These are phyloP conservation scores for Colletotrichum sojae DNA, from an alignment of 2,329 filamentous ascomycete species.

Conservation along the genomic window DNA sequence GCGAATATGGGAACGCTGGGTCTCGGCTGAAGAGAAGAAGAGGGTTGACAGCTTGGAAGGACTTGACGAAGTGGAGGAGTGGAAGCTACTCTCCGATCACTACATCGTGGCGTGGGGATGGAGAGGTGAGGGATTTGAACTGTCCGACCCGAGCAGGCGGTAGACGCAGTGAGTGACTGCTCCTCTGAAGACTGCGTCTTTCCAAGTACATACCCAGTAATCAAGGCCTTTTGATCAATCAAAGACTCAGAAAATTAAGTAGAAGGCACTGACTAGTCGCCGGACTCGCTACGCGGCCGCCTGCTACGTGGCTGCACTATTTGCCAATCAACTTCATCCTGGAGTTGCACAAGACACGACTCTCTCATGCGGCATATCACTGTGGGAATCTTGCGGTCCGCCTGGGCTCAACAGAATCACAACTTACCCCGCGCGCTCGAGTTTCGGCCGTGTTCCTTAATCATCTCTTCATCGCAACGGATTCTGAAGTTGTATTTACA, in stretches of 20 bases:
- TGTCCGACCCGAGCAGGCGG: slow-evolving; percentile 13
- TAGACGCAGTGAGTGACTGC: not conserved
- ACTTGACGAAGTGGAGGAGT: slow-evolving; percentile 96
- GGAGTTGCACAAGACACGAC: no score
- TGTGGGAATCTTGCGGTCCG: no score
- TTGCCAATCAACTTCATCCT: not conserved
- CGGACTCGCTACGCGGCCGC: not conserved
- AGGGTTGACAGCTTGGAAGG: slow-evolving; percentile 86
- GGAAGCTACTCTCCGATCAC: slow-evolving; percentile 87
- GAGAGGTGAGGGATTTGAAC: slow-evolving; percentile 65
- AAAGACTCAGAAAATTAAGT: not conserved
- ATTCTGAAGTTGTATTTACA: no score
- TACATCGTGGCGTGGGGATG: slow-evolving; percentile 94
- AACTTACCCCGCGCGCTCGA: no score
- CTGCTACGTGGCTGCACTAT: not conserved
- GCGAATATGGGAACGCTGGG: slow-evolving; percentile 83
- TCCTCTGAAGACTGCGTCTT: not conserved
- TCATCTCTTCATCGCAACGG: no score
- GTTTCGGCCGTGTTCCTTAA: no score
- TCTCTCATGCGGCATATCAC: no score
- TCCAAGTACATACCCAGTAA: not conserved
- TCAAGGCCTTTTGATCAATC: not conserved
- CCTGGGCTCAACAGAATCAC: no score
- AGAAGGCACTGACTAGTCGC: not conserved
- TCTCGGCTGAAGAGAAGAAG: slow-evolving; percentile 79